Evolutionary conservation across 1,284 basidiomycete genomes (phyloP).

Genomic region (Thecaphora frezii): DNA sequence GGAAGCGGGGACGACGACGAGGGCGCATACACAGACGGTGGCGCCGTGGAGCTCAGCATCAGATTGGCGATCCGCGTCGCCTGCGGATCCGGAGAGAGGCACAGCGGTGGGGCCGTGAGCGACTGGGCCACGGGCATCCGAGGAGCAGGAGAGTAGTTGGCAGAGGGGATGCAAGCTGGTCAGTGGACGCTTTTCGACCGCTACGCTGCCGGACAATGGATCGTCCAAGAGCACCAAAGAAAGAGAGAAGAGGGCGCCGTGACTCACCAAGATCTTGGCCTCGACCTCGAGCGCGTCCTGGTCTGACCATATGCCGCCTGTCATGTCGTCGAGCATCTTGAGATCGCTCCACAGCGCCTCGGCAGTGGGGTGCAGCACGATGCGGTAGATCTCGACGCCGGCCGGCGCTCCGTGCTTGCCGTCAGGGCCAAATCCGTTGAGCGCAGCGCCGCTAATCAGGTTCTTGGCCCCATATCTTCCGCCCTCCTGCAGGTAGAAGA

Average conservation of each 20-base stretch:
- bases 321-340: conserved; percentile 44
- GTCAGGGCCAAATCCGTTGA: conserved; percentile 6
- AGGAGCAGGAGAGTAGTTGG: too few species aligned
- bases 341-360: conserved; percentile 54
- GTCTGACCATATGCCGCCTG: conserved; percentile 50
- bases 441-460: conserved; percentile 9
- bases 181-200: too few species aligned
- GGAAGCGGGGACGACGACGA: conserved; percentile 22
- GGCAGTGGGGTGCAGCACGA: conserved; percentile 49
- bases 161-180: too few species aligned
- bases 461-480: conserved; percentile 34
- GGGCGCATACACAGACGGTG: conserved; percentile 29
- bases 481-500: conserved; percentile 45
- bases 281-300: conserved; percentile 53
- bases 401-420: conserved; percentile 15
- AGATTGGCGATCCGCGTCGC: conserved; percentile 53
- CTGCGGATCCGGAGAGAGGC: conserved; percentile 51
- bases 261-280: conserved; percentile 40
- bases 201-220: too few species aligned
- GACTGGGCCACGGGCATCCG: too few species aligned
- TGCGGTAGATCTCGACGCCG: conserved; percentile 49
- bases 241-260: background rate
- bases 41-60: conserved; percentile 50
- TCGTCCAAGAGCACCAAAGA: background rate
- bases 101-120: conserved; percentile 52